phyloP scores from a whole-genome alignment of 768 basidiomycete species.

The Agaricus blazei region DNA sequence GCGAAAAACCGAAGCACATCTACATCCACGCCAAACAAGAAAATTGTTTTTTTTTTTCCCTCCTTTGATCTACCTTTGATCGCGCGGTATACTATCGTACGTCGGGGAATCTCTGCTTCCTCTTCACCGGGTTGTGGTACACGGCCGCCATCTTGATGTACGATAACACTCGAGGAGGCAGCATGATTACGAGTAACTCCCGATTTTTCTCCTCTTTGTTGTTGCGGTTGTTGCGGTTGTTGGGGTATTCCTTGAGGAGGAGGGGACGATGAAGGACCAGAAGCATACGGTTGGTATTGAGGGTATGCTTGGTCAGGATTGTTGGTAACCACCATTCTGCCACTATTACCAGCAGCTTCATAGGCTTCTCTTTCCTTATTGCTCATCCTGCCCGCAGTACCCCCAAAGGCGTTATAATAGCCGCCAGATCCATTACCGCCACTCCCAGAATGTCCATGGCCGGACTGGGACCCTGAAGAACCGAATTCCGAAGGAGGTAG shows the following conservation, averaged over 20 bases:
- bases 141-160: slow-evolving; percentile 9
- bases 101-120: too few relatives aligned
- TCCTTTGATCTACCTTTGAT: too few relatives aligned
- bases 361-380: slow-evolving; percentile 22
- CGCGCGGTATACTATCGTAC: too few relatives aligned
- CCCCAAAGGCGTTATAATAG: background rate
- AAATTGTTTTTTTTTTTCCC: too few relatives aligned
- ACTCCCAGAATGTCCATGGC: background rate
- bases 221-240: background rate
- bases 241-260: background rate
- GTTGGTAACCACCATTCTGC: slow-evolving; percentile 7
- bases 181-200: too few relatives aligned
- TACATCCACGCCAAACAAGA: too few relatives aligned
- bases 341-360: background rate
- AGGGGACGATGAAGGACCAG: background rate
- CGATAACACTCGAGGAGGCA: background rate
- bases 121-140: too few relatives aligned
- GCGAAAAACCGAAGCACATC: too few relatives aligned
- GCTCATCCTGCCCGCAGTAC: background rate
- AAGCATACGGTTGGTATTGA: background rate
- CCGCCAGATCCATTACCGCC: background rate
- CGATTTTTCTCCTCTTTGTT: background rate
- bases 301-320: background rate
- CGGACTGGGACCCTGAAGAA: background rate
- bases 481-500: slow-evolving; percentile 4